Percentiles rank a stretch among this genome's conserved stretches.
phyloP scores from a whole-genome alignment of 2,329 filamentous ascomycete species.

The Dryadomyces quercivorus region DNA sequence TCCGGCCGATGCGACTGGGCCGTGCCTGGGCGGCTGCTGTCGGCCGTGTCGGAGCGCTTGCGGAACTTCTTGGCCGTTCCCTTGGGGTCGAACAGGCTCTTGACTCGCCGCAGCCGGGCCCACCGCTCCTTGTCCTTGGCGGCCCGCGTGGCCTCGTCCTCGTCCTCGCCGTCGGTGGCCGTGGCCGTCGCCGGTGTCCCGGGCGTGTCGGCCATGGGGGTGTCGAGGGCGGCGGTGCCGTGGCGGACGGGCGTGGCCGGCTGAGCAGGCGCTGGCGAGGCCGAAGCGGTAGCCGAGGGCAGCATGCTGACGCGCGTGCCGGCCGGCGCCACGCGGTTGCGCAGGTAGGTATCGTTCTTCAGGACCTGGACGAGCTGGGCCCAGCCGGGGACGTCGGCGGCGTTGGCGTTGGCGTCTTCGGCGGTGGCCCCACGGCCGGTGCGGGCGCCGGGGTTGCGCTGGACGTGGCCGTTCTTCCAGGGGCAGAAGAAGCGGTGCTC shows the following conservation, averaged over 20 bases:
- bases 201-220: background rate
- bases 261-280: slow-evolving; percentile 1
- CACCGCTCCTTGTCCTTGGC: slow-evolving; percentile 61
- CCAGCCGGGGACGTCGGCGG: slow-evolving; percentile 37
- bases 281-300: slow-evolving; percentile 11
- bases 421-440: background rate
- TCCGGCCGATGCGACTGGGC: background rate
- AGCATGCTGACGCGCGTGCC: slow-evolving; percentile 14
- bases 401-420: slow-evolving; percentile 15
- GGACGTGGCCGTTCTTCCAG: slow-evolving; percentile 55
- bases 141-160: slow-evolving; percentile 33
- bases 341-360: slow-evolving; percentile 45
- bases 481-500: slow-evolving; percentile 79
- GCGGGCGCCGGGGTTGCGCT: slow-evolving; percentile 34
- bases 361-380: slow-evolving; percentile 40
- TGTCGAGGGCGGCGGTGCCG: slow-evolving; percentile 6
- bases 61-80: slow-evolving; percentile 35
- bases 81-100: slow-evolving; percentile 59
- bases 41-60: slow-evolving; percentile 11
- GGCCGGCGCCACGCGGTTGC: slow-evolving; percentile 22
- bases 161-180: slow-evolving; percentile 23
- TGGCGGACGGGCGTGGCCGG: background rate
- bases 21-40: background rate
- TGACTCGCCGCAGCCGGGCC: slow-evolving; percentile 58
- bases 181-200: slow-evolving; percentile 16